Conservation (phyloP, 352 stramenopile genomes). For the Hyphochytrium catenoides region DNA sequence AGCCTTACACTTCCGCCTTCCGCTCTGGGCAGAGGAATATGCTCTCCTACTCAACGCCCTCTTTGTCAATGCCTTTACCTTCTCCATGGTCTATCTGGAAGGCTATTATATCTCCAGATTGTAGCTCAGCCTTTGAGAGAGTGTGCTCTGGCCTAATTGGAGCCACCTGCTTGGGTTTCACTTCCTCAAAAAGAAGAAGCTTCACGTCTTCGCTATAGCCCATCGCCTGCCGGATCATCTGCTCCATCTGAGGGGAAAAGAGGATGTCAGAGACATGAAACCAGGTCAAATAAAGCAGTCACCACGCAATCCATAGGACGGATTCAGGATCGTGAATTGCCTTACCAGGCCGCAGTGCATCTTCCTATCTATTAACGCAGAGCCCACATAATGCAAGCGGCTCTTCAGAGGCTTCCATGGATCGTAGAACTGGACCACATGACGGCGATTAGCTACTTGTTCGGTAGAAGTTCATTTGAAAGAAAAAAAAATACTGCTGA, state of each 20-base stretch:
- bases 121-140: conserved; percentile 28
- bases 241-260: not conserved
- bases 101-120: conserved; percentile 55
- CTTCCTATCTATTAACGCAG: conserved; percentile 31
- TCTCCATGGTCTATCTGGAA: conserved; percentile 20
- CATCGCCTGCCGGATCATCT: conserved; percentile 8
- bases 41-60: conserved; percentile 3
- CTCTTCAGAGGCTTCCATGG: too few species aligned
- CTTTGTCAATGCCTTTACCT: conserved; percentile 11
- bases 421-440: too few species aligned
- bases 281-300: not conserved
- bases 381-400: too few species aligned
- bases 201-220: conserved; percentile 30
- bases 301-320: conserved; percentile 3
- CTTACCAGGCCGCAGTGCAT: conserved; percentile 25
- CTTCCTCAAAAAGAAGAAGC: conserved; percentile 41
- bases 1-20: not conserved
- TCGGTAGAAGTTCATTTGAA: too few species aligned
- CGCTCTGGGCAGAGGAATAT: not conserved
- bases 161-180: conserved; percentile 29
- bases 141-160: conserved; percentile 23
- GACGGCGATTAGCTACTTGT: too few species aligned
- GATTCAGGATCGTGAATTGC: conserved; percentile 10
- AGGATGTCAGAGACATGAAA: not conserved
- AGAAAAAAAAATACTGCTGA: too few species aligned